Evolutionary conservation across 2,329 filamentous ascomycete species (phyloP).

Genomic region (Colletotrichum viniferum): DNA sequence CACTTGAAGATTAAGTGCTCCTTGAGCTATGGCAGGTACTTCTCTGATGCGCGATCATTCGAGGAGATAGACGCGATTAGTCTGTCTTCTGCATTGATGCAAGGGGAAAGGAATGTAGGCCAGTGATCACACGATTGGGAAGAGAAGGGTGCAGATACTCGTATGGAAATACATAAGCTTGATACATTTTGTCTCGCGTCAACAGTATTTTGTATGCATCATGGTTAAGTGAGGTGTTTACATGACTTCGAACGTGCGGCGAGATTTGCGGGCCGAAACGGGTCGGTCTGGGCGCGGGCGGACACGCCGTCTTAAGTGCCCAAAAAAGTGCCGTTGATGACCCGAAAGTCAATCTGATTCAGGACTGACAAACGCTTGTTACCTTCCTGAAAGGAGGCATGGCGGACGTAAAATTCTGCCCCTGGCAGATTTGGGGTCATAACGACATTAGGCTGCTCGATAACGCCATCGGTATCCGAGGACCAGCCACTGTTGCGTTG

Average conservation of each 20-base stretch:
- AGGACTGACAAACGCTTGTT: background rate
- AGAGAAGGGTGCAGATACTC: background rate
- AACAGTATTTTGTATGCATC: background rate
- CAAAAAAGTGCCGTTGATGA: background rate
- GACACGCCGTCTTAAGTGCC: background rate
- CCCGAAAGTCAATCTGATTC: background rate
- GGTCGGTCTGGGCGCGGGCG: background rate
- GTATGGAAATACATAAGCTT: background rate
- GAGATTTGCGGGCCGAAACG: background rate
- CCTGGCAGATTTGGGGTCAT: slow-evolving; percentile 2
- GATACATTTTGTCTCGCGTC: background rate
- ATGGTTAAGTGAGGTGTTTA: background rate
- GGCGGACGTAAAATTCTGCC: background rate
- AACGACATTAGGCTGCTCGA: slow-evolving; percentile 9
- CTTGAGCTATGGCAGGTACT: background rate
- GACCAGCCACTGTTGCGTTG: background rate
- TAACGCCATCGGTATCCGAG: slow-evolving; percentile 7
- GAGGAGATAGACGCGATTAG: background rate
- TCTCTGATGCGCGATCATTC: background rate
- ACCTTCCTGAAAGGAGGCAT: background rate
- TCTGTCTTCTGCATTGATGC: background rate
- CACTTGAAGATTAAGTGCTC: background rate
- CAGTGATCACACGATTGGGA: background rate
- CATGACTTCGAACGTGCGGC: background rate
- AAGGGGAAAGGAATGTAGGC: background rate